Percentiles rank a stretch among this genome's conserved stretches.
These are phyloP conservation scores for Saposhnikovia divaricata DNA, from an alignment of 129 eudicot species.

Conservation along the genomic window DNA sequence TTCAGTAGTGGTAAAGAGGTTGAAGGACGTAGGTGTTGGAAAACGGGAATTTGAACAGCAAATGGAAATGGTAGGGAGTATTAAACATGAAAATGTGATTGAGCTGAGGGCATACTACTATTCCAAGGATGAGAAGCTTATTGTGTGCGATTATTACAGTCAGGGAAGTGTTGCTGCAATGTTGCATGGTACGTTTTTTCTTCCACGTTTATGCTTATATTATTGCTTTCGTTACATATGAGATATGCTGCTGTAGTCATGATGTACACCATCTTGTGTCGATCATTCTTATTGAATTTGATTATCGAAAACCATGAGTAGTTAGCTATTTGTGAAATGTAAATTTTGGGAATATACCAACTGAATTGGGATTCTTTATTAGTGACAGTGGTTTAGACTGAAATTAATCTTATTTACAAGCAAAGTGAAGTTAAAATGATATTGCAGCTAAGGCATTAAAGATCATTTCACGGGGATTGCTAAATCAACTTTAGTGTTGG, in stretches of 20 bases:
- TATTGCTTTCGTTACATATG: not conserved
- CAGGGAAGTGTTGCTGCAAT: slow-evolving; percentile 85
- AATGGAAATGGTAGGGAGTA: slow-evolving; percentile 78
- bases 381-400: not conserved
- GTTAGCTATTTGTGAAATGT: not conserved
- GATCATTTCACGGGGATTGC: not conserved
- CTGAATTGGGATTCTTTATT: not conserved
- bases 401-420: not conserved
- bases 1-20: slow-evolving; percentile 91
- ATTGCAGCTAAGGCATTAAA: not conserved
- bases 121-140: slow-evolving; percentile 92
- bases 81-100: slow-evolving; percentile 78
- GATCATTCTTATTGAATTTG: not conserved
- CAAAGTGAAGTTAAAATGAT: not conserved
- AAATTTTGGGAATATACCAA: not conserved
- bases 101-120: slow-evolving; percentile 91
- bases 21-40: slow-evolving; percentile 83
- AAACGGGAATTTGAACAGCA: slow-evolving; percentile 87
- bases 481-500: not conserved
- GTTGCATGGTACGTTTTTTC: slow-evolving; percentile 68
- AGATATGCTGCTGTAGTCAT: not conserved
- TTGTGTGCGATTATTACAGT: slow-evolving; percentile 73
- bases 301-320: not conserved
- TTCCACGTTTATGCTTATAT: not conserved
- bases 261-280: not conserved